Percentiles rank a stretch among this genome's conserved stretches.
phyloP scores from a whole-genome alignment of 257 asterid species.

The Knoxia roxburghii region DNA sequence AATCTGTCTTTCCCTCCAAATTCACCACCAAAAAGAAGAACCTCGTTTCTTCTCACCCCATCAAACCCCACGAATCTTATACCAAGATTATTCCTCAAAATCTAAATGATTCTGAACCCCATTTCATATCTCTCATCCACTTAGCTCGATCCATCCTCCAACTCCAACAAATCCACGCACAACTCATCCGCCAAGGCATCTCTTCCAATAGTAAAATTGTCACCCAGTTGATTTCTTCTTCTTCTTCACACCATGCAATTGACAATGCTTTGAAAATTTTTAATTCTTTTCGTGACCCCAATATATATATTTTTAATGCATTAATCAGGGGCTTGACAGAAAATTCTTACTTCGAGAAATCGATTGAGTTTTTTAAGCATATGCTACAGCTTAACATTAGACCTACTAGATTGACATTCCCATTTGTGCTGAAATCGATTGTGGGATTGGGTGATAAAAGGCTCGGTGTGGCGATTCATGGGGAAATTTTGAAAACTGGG shows the following conservation, averaged over 20 bases:
- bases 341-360: constrained; percentile 19
- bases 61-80: not conserved
- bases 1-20: constrained; percentile 7
- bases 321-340: constrained; percentile 30
- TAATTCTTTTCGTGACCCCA: constrained; percentile 14
- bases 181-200: constrained; percentile 10
- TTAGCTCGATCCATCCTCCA: constrained; percentile 18
- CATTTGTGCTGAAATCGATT: constrained; percentile 34
- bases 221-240: constrained; percentile 35
- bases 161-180: constrained; percentile 31
- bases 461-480: constrained; percentile 24
- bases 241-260: constrained; percentile 13
- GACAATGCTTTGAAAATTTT: constrained; percentile 24
- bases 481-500: constrained; percentile 28
- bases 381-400: constrained; percentile 25
- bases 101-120: constrained; percentile 15
- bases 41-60: not conserved
- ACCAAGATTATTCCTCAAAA: not conserved
- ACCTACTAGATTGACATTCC: constrained; percentile 34
- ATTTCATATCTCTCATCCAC: constrained; percentile 33
- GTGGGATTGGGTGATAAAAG: constrained; percentile 20
- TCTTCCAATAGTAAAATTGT: constrained; percentile 19
- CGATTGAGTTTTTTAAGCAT: constrained; percentile 20
- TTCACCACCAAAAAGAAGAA: not conserved
- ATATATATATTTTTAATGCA: constrained; percentile 31